Percentiles rank a stretch among this genome's conserved stretches.
Evolutionary conservation across 176 grass and related monocot genomes (phyloP).

Genomic region (Miscanthus lutarioriparius): DNA sequence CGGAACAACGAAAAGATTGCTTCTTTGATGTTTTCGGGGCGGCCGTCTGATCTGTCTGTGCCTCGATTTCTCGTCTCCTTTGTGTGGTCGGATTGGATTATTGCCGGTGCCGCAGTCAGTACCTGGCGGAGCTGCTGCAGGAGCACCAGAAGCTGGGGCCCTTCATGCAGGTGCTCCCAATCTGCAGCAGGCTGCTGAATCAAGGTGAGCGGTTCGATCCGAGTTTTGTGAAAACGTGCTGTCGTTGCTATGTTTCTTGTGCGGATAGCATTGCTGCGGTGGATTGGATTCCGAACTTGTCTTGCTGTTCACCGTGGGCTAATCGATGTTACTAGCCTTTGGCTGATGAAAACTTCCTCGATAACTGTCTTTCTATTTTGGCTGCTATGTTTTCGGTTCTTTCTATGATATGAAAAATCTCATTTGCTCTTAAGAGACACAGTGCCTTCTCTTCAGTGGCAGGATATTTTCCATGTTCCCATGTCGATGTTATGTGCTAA

Average conservation of each 20-base stretch:
- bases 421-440: constrained; percentile 12
- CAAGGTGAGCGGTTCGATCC: constrained; percentile 54
- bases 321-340: background rate
- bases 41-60: constrained; percentile 32
- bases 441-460: constrained; percentile 24
- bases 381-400: background rate
- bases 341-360: constrained; percentile 1
- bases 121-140: constrained; percentile 79
- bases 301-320: background rate
- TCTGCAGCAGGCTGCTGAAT: constrained; percentile 73
- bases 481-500: constrained; percentile 30
- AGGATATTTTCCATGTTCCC: constrained; percentile 19
- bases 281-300: constrained; percentile 19
- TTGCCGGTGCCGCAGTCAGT: constrained; percentile 53
- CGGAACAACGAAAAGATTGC: constrained; percentile 15
- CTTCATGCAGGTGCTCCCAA: constrained; percentile 90
- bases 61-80: background rate
- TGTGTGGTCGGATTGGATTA: constrained; percentile 27
- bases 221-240: background rate
- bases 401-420: constrained; percentile 20
- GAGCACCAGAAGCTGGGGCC: constrained; percentile 89
- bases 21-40: background rate
- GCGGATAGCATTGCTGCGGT: constrained; percentile 28
- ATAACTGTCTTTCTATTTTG: background rate
- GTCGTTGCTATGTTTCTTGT: background rate